Percentiles rank a stretch among this genome's conserved stretches.
phyloP scores from a whole-genome alignment of 164 flowering plant genomes.

The Amborella trichopoda region DNA sequence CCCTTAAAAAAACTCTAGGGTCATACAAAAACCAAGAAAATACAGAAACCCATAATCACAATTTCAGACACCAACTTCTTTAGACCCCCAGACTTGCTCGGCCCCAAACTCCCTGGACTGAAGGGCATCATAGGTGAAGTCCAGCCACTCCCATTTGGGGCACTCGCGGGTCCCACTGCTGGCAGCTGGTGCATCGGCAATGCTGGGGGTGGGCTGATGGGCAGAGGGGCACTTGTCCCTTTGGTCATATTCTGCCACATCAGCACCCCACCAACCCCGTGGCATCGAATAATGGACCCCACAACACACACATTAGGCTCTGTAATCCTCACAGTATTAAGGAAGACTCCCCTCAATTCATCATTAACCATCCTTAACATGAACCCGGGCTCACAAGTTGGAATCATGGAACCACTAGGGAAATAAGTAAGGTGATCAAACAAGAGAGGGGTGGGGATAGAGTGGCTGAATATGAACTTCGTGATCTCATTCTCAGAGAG shows the following conservation, averaged over 20 bases:
- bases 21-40: no score
- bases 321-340: slow-evolving; percentile 41
- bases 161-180: no score
- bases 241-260: background rate
- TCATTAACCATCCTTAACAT: slow-evolving; percentile 33
- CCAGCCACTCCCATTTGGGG: no score
- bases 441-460: slow-evolving; percentile 58
- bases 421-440: slow-evolving; percentile 39
- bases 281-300: slow-evolving; percentile 58
- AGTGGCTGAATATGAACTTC: slow-evolving; percentile 54
- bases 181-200: no score
- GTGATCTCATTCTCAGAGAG: slow-evolving; percentile 19
- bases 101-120: no score
- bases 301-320: slow-evolving; percentile 55
- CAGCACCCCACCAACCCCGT: slow-evolving; percentile 60
- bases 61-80: no score
- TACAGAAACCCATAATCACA: no score
- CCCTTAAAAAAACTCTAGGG: no score
- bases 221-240: background rate
- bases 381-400: slow-evolving; percentile 28
- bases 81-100: no score
- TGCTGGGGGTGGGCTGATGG: no score
- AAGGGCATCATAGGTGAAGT: no score
- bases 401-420: slow-evolving; percentile 54
- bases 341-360: slow-evolving; percentile 32